Base-by-base conservation (phyloP, 306 rosid genomes). In the Erythrophleum fordii region DNA sequence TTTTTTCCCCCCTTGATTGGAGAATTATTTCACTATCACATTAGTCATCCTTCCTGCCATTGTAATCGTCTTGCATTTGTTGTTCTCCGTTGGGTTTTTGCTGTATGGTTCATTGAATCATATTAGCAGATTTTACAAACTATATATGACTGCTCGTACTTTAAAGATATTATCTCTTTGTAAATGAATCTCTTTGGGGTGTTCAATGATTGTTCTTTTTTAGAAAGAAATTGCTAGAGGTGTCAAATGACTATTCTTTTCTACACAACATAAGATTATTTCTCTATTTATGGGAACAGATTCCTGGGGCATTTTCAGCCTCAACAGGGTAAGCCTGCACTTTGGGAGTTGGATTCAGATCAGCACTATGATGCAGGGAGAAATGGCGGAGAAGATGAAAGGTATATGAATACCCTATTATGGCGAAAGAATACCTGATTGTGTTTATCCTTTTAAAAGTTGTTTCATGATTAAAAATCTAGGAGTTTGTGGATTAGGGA, bases 281-380 rank as follows among this genome's bases (percentile, higher is more conserved):
- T 82, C 71, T 51, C 75, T 75, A 67, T 76, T 66, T 69, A 37
- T 67, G 64, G 79, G 78, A 39, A 77, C 95, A 95, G 99, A 70
- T 95, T 95, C 86, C 83, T 93, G 82, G 99, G 99, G 49, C 85
- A 93, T 88, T 90, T 85, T 81, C 95, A 93, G 77, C 97, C 97
- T 34, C 97, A 85, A 66, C 89, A 61, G 37, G 94, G 93, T 68
- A 89, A 83, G 84, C 92, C 97, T 77, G 91, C 93, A 65, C 79
- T 95, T 6, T 95, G 97, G 97, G 97, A 95, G 61, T 77, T 93
- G 88, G 91, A 84, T 79, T 88, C 95, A 12, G 94, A 95, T 83
- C 97, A 91, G 76, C 92, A 93, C 80, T 79, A 81, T 62, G 84
- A 82, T 76, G 79, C 87, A 55, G 89, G 90, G 83, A 90, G 85